Percentiles rank a stretch among this genome's conserved stretches.
phyloP scores from a whole-genome alignment of 2,329 filamentous ascomycete species.

The Cercospora brassicicola region DNA sequence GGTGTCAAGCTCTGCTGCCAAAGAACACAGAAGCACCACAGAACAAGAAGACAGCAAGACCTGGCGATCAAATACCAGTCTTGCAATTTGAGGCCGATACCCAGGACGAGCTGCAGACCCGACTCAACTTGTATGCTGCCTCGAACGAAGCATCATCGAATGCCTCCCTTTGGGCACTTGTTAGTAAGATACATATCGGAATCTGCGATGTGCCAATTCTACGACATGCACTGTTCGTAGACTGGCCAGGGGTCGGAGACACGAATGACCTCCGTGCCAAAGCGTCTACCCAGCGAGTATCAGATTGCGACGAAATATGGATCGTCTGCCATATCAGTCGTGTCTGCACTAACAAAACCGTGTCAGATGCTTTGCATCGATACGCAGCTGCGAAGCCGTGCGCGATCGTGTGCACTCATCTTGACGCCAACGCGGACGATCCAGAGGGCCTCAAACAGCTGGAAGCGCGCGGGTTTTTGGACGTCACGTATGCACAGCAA shows the following conservation, averaged over 20 bases:
- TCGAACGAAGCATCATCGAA: background rate
- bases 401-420: slow-evolving; percentile 11
- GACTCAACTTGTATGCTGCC: slow-evolving; percentile 6
- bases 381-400: background rate
- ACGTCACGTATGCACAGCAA: background rate
- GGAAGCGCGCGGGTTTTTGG: background rate
- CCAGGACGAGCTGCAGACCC: background rate
- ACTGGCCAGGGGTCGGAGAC: slow-evolving; percentile 22
- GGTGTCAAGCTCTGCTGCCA: slow-evolving; percentile 6
- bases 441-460: background rate
- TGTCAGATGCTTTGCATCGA: background rate
- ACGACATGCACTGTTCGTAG: slow-evolving; percentile 10
- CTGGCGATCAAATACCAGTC: slow-evolving; percentile 1
- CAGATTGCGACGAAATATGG: slow-evolving; percentile 24
- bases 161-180: slow-evolving; percentile 13
- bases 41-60: background rate
- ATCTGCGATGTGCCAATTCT: slow-evolving; percentile 7
- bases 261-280: slow-evolving; percentile 17
- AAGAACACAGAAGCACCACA: background rate
- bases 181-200: slow-evolving; percentile 12
- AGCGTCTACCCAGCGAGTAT: slow-evolving; percentile 9
- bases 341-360: background rate
- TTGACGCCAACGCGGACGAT: slow-evolving; percentile 4
- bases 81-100: slow-evolving; percentile 1
- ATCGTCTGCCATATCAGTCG: slow-evolving; percentile 12